Conservation (phyloP, 805 yeast genomes). For the Yarrowia hollandica region DNA sequence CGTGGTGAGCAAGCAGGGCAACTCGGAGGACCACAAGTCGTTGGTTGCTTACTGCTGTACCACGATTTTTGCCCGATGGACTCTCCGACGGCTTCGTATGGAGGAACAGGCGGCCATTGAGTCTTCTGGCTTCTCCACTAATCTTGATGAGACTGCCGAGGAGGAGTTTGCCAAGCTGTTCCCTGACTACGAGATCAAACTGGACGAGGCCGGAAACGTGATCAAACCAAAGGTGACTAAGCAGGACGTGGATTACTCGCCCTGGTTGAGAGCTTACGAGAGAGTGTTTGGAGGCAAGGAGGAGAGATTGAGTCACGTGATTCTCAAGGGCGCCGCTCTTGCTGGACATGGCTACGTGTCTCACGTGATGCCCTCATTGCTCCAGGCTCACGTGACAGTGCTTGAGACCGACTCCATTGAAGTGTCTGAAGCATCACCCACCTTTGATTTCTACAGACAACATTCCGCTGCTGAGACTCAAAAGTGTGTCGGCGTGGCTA, state of each 20-base stretch:
- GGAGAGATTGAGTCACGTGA: neutral
- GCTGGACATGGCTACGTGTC: neutral
- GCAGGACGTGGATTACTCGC: constrained; percentile 11
- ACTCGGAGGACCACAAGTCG: neutral
- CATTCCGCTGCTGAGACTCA: constrained; percentile 60
- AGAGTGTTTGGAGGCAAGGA: neutral
- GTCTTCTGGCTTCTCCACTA: constrained; percentile 63
- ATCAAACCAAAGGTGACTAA: constrained; percentile 24
- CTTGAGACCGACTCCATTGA: neutral
- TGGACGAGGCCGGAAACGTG: constrained; percentile 21
- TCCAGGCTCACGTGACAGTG: constrained; percentile 14
- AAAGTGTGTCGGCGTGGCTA: constrained; percentile 54
- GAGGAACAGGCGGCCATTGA: constrained; percentile 64
- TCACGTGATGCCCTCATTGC: constrained; percentile 7
- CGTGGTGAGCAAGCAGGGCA: neutral
- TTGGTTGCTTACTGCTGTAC: constrained; percentile 18
- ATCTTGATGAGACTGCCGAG: constrained; percentile 66
- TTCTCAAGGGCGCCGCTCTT: neutral
- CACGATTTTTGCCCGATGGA: constrained; percentile 73
- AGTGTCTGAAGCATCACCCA: constrained; percentile 33
- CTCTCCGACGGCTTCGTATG: constrained; percentile 63
- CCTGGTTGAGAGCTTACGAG: constrained; percentile 1
- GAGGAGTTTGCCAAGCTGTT: constrained; percentile 77
- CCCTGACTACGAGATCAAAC: constrained; percentile 69
- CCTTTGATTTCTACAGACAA: constrained; percentile 65